Evolutionary conservation across 176 grass and related monocot species (phyloP).

Genomic region (Saccharum spontaneum): DNA sequence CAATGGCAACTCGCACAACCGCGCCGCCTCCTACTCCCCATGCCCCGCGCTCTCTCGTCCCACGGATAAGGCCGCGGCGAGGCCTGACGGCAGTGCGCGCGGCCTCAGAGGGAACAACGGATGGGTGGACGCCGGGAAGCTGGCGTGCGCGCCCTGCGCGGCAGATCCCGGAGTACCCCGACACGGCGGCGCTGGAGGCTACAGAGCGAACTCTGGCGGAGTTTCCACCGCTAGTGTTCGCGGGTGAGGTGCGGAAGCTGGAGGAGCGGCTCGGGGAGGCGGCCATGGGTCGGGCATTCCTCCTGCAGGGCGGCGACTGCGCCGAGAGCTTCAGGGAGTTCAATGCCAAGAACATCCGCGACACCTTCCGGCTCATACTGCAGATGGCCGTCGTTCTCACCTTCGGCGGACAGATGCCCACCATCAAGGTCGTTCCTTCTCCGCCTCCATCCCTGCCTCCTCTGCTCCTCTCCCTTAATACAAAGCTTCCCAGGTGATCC

Average conservation of each 20-base stretch:
- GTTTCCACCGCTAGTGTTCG: constrained; percentile 40
- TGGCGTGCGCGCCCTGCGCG: constrained; percentile 34
- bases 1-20: neutral
- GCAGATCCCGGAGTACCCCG: constrained; percentile 43
- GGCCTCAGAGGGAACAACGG: neutral
- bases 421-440: constrained; percentile 15
- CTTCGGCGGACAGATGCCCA: constrained; percentile 44
- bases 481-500: neutral
- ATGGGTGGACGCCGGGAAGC: constrained; percentile 27
- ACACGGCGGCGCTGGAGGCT: constrained; percentile 12
- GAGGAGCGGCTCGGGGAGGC: constrained; percentile 58
- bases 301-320: constrained; percentile 70
- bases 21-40: neutral
- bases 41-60: neutral
- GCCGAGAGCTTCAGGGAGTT: constrained; percentile 70
- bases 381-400: constrained; percentile 50
- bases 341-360: constrained; percentile 48
- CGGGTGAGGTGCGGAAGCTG: constrained; percentile 41
- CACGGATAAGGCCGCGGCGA: neutral
- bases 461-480: neutral
- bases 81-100: neutral
- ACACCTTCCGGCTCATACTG: constrained; percentile 47
- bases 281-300: constrained; percentile 53
- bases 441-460: neutral
- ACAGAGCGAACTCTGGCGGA: neutral